Base-by-base conservation (phyloP, 2,329 filamentous ascomycete species). In the Atkinsonella hypoxylon region DNA sequence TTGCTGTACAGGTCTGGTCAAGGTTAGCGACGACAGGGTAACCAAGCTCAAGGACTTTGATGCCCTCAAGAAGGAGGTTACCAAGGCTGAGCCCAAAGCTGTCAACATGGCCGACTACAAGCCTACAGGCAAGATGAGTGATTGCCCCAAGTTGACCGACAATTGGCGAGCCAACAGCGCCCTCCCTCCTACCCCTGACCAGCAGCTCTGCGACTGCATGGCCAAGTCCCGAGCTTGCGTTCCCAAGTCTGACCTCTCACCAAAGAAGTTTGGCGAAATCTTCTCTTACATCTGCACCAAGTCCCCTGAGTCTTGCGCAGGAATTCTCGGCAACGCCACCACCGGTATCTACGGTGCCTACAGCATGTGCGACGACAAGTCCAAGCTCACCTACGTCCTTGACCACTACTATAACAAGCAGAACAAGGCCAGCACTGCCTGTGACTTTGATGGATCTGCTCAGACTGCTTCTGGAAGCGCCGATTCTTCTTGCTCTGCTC, bases 131-230 rank as follows among this genome's bases (percentile, higher is more conserved):
- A 81, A 78, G 47, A 72, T 81, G 22, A 76, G 79, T 48, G 65
- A 76, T 45, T 98, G 93, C 79, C 93, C 93, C 22, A 71, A 71
- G 15, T 69, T 83, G 51, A 72, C 68, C 59, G 57, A 68, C 38
- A 72, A 71, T 62, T 98, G 93, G 91, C 72, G 76, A 58, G 68
- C 65, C 42, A 75, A 77, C 54, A 73, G 76, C 42, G 73, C 71
- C 52, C 87, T 98, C 34, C 93, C 93, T 30, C 91, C 90, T 10
- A 79, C 79, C 11, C 89, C 90, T 56, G 88, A 97, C 71, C 63
- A 79, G 44, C 63, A 80, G 43, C 82, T 95, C 45, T 98, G 93
- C 77, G 68, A 75, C 52, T 98, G 93, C 79, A 95, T 95, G 87
- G 77, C 79, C 66, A 73, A 78, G 56, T 81, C 80, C 43, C 72